Evolutionary conservation across 2,329 filamentous ascomycete genomes (phyloP).

Genomic region (Boeremia exigua): DNA sequence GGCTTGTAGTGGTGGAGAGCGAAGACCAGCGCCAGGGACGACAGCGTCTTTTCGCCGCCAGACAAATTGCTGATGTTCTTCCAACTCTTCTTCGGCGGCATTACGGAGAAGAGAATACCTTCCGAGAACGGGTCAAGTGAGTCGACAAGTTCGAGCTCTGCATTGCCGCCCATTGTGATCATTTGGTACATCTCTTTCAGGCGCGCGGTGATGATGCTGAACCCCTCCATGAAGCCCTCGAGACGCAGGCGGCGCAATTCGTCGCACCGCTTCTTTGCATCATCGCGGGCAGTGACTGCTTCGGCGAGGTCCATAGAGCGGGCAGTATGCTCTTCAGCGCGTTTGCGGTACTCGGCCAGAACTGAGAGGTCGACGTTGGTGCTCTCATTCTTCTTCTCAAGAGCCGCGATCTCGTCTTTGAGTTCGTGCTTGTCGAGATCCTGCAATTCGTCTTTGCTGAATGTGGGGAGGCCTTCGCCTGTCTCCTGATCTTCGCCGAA

Average conservation of each 20-base stretch:
- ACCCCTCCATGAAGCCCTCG: slow-evolving; percentile 98
- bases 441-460: slow-evolving; percentile 73
- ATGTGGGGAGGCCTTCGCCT: slow-evolving; percentile 67
- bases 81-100: slow-evolving; percentile 99
- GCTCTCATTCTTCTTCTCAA: slow-evolving; percentile 81
- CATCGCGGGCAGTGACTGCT: slow-evolving; percentile 79
- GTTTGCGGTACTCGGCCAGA: slow-evolving; percentile 83
- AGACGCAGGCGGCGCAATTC: slow-evolving; percentile 88
- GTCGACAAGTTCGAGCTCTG: slow-evolving; percentile 95
- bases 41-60: slow-evolving; percentile 96
- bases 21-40: slow-evolving; percentile 93
- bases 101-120: slow-evolving; percentile 95
- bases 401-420: slow-evolving; percentile 68
- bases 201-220: slow-evolving; percentile 88
- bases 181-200: slow-evolving; percentile 99
- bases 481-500: slow-evolving; percentile 64
- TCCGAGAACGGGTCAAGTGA: slow-evolving; percentile 95
- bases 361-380: slow-evolving; percentile 88
- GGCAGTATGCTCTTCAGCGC: slow-evolving; percentile 80
- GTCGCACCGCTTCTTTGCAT: slow-evolving; percentile 89
- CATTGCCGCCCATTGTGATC: slow-evolving; percentile 99
- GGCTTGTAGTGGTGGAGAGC: slow-evolving; percentile 98
- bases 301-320: slow-evolving; percentile 83
- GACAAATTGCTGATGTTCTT: slow-evolving; percentile 98
- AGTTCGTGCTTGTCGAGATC: slow-evolving; percentile 68